These are phyloP conservation scores for Fusarium liriodendri DNA, from an alignment of 2,329 filamentous ascomycete genomes.

Conservation along the genomic window DNA sequence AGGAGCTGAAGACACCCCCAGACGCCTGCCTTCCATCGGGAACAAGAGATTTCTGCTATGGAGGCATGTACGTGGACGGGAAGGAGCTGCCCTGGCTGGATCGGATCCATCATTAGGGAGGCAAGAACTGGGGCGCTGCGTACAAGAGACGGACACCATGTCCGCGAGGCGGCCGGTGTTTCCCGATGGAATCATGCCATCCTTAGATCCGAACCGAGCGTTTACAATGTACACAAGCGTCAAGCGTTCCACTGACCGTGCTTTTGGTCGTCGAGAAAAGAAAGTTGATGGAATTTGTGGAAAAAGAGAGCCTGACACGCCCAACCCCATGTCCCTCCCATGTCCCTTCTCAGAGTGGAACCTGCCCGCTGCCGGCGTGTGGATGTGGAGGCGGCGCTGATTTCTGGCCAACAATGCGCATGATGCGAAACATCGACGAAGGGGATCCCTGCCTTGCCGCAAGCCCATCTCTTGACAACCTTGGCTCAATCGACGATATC, in stretches of 20 bases:
- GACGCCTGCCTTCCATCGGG: constrained; percentile 3
- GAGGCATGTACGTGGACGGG: constrained; percentile 18
- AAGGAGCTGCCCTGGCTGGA: neutral
- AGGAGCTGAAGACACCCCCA: constrained; percentile 7
- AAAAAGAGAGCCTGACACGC: neutral
- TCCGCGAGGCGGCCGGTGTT: constrained; percentile 33
- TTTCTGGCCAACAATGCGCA: constrained; percentile 14
- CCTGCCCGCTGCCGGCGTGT: neutral
- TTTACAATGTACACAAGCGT: constrained; percentile 4
- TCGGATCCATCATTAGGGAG: neutral
- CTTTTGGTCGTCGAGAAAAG: constrained; percentile 6
- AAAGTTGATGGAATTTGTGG: constrained; percentile 24
- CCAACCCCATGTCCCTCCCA: constrained; percentile 1
- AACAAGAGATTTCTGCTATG: constrained; percentile 8
- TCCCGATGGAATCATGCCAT: constrained; percentile 46
- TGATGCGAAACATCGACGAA: constrained; percentile 33
- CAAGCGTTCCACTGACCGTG: constrained; percentile 4
- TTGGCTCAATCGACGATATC: constrained; percentile 5
- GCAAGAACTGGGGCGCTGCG: constrained; percentile 14
- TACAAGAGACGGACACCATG: constrained; percentile 15
- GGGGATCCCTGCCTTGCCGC: constrained; percentile 27
- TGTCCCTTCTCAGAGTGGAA: constrained; percentile 4
- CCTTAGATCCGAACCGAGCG: constrained; percentile 32
- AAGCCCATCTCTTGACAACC: constrained; percentile 16
- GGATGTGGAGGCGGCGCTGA: constrained; percentile 1